Conservation (phyloP, 176 grass and related monocot species). For the Avena sativa region DNA sequence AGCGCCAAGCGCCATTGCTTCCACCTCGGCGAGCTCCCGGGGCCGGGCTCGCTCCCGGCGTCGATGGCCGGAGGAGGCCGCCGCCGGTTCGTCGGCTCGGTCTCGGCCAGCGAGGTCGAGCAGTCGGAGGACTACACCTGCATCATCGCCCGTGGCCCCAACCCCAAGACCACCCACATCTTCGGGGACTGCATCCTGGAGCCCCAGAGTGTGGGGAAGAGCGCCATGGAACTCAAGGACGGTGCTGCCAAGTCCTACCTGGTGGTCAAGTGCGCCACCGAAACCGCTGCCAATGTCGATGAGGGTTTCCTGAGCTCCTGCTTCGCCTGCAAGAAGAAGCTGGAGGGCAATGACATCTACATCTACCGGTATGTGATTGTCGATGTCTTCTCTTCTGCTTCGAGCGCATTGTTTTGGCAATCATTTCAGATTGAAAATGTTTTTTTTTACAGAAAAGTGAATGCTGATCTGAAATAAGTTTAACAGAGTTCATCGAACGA, state of each 20-base stretch:
- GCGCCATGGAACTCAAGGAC: slow-evolving; percentile 36
- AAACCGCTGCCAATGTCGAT: neutral
- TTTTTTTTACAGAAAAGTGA: neutral
- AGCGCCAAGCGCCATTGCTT: slow-evolving; percentile 40
- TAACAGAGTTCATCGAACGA: neutral
- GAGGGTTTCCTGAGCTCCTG: slow-evolving; percentile 74
- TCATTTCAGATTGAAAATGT: neutral
- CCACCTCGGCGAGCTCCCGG: slow-evolving; percentile 63
- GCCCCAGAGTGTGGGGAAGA: slow-evolving; percentile 46
- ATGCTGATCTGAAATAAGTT: neutral
- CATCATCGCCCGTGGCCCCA: slow-evolving; percentile 87
- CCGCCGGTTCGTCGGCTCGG: neutral
- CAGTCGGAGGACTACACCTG: slow-evolving; percentile 99
- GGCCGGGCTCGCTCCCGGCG: slow-evolving; percentile 65
- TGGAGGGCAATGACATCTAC: slow-evolving; percentile 84
- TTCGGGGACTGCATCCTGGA: slow-evolving; percentile 92
- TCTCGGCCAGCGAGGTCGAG: slow-evolving; percentile 90
- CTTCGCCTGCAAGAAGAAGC: slow-evolving; percentile 81
- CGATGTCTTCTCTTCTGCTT: neutral
- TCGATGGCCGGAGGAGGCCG: slow-evolving; percentile 33
- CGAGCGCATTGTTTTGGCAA: slow-evolving; percentile 10
- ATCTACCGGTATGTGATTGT: slow-evolving; percentile 75
- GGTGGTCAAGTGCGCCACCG: slow-evolving; percentile 47
- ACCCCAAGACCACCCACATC: slow-evolving; percentile 94
- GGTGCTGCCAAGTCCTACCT: slow-evolving; percentile 40